Evolutionary conservation across 2,329 filamentous ascomycete species (phyloP).

Genomic region (Trichoderma sp.): DNA sequence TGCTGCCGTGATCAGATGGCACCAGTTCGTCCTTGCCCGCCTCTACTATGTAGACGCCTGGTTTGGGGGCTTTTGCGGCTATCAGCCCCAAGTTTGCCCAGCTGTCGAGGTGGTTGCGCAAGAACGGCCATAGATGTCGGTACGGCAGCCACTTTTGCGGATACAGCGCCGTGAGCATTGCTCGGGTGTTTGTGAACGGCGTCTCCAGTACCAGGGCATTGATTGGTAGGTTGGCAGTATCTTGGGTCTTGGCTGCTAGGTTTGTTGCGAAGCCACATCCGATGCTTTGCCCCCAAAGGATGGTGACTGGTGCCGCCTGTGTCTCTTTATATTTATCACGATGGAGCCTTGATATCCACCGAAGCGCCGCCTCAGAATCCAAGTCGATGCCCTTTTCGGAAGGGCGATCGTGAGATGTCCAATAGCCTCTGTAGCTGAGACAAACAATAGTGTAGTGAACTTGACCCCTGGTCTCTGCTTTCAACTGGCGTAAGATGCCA

Average conservation of each 20-base stretch:
- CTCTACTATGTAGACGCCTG: conserved; percentile 50
- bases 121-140: conserved; percentile 68
- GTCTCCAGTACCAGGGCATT: conserved; percentile 66
- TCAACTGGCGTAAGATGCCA: conserved; percentile 46
- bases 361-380: conserved; percentile 62
- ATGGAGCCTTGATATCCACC: conserved; percentile 55
- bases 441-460: conserved; percentile 49
- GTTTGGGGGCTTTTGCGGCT: conserved; percentile 29
- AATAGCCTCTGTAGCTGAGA: conserved; percentile 68
- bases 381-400: conserved; percentile 67
- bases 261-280: conserved; percentile 69
- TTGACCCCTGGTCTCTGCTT: conserved; percentile 34
- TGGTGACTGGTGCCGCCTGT: conserved; percentile 37
- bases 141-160: conserved; percentile 80
- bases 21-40: conserved; percentile 59
- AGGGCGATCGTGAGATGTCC: conserved; percentile 70
- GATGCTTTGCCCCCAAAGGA: conserved; percentile 77
- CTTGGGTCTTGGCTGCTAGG: conserved; percentile 41
- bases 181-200: conserved; percentile 66
- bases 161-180: conserved; percentile 70
- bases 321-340: conserved; percentile 20
- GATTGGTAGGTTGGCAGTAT: conserved; percentile 40
- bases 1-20: conserved; percentile 47
- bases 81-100: conserved; percentile 49
- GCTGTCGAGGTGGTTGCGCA: conserved; percentile 61